phyloP scores from a whole-genome alignment of 1,139 yeast genomes.

The Entelexis paramagnoliae region DNA sequence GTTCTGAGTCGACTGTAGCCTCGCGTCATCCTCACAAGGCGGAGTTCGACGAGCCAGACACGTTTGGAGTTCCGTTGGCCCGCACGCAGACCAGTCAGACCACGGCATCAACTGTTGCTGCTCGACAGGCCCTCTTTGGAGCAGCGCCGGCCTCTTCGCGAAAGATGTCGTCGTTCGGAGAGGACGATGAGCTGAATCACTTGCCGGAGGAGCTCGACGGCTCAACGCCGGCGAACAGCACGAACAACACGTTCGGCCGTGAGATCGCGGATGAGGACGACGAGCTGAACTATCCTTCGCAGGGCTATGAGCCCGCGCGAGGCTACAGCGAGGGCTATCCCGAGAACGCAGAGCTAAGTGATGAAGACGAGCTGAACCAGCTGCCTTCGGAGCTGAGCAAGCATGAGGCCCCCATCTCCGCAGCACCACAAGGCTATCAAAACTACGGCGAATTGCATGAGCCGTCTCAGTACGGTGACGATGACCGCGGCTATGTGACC shows the following conservation, averaged over 20 bases:
- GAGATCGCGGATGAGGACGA: conserved; percentile 16
- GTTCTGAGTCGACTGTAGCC: background rate
- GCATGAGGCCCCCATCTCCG: background rate
- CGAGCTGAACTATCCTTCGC: conserved; percentile 22
- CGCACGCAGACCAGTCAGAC: conserved; percentile 27
- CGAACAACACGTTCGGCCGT: background rate
- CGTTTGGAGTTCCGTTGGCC: conserved; percentile 39
- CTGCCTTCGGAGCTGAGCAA: conserved; percentile 14
- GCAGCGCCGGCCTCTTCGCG: conserved; percentile 22
- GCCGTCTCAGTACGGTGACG: background rate
- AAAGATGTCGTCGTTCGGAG: conserved; percentile 6
- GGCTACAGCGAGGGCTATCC: background rate
- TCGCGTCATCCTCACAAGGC: conserved; percentile 39
- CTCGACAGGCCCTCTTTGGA: conserved; percentile 28
- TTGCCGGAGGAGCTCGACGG: conserved; percentile 17
- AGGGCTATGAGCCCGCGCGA: conserved; percentile 6
- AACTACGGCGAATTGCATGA: conserved; percentile 2
- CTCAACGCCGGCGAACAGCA: background rate
- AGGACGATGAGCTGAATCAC: conserved; percentile 23
- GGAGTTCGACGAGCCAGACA: conserved; percentile 25
- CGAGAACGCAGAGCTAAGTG: background rate
- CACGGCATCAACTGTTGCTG: conserved; percentile 21
- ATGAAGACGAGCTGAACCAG: conserved; percentile 36
- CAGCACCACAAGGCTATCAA: background rate
- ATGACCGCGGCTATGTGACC: conserved; percentile 5